Evolutionary conservation across 2,329 filamentous ascomycete genomes (phyloP).

Genomic region (Fusarium chlamydosporum): DNA sequence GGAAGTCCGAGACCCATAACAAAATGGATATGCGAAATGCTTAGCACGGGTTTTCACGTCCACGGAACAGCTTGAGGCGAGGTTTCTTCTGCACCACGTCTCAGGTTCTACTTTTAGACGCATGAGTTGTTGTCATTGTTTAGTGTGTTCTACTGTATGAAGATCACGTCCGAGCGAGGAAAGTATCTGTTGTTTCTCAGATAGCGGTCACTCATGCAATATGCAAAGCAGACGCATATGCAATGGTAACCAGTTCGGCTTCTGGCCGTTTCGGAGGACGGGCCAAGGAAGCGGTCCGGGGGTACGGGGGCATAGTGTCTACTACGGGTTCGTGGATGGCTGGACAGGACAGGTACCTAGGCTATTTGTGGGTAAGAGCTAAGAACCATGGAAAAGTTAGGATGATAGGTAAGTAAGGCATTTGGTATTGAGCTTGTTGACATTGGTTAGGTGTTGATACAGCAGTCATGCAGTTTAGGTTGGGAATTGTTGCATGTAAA

Average conservation of each 20-base stretch:
- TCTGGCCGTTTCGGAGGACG: conserved; percentile 31
- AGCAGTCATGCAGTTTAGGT: conserved; percentile 12
- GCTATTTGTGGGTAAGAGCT: conserved; percentile 5
- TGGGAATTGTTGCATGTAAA: conserved; percentile 13
- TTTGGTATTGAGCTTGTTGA: conserved; percentile 14
- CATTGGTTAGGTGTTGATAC: conserved; percentile 8
- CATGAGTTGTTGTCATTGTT: conserved; percentile 13
- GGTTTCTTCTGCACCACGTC: conserved; percentile 6
- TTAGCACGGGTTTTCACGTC: not conserved
- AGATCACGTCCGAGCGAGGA: conserved; percentile 2
- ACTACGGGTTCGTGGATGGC: conserved; percentile 12
- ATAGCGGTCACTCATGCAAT: conserved; percentile 41
- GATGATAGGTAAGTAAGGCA: conserved; percentile 8
- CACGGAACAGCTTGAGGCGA: not conserved
- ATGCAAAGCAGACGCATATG: conserved; percentile 12
- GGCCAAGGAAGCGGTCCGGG: conserved; percentile 35
- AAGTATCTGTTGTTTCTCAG: conserved; percentile 15
- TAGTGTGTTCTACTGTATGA: not conserved
- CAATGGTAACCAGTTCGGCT: conserved; percentile 28
- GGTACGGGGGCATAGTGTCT: conserved; percentile 20
- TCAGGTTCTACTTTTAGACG: not conserved
- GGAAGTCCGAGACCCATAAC: conserved; percentile 14
- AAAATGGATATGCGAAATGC: conserved; percentile 9
- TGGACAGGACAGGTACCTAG: conserved; percentile 11
- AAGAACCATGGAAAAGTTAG: conserved; percentile 6